Percentiles rank a stretch among this genome's conserved stretches.
phyloP scores from a whole-genome alignment of 2,329 filamentous ascomycete species.

The Ophiostoma sp. region DNA sequence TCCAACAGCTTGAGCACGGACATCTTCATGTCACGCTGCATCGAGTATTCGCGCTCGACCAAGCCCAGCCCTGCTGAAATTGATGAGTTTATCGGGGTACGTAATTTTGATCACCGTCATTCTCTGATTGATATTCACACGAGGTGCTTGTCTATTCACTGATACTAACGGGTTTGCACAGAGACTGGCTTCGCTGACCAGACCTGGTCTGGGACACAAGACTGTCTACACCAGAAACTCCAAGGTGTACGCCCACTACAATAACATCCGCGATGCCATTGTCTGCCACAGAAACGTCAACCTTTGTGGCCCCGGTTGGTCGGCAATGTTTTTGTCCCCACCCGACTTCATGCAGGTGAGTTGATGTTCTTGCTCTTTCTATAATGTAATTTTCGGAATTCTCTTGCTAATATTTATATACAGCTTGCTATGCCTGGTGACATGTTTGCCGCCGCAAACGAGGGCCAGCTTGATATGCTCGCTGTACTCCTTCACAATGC shows the following conservation, averaged over 20 bases:
- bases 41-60: constrained; percentile 43
- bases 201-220: constrained; percentile 42
- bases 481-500: constrained; percentile 37
- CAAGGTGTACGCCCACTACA: constrained; percentile 56
- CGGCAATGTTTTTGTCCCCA: constrained; percentile 46
- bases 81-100: constrained; percentile 48
- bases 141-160: not conserved
- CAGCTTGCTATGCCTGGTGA: constrained; percentile 37
- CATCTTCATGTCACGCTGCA: constrained; percentile 46
- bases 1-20: constrained; percentile 48
- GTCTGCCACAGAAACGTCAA: constrained; percentile 50
- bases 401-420: not conserved
- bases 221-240: constrained; percentile 42
- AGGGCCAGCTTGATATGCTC: constrained; percentile 57
- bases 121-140: not conserved
- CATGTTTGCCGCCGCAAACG: constrained; percentile 45
- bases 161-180: constrained; percentile 34
- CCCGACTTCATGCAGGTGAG: constrained; percentile 47
- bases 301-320: constrained; percentile 49
- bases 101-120: constrained; percentile 23
- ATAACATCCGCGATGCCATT: constrained; percentile 61
- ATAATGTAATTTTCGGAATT: not conserved
- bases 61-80: constrained; percentile 42
- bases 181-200: constrained; percentile 43
- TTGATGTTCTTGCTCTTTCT: not conserved